A percentile compares a stretch with the other conserved stretches of the same genome.
phyloP scores from a whole-genome alignment of 495 filamentous ascomycete species.

The Pseudoneurospora amorphoporcata region DNA sequence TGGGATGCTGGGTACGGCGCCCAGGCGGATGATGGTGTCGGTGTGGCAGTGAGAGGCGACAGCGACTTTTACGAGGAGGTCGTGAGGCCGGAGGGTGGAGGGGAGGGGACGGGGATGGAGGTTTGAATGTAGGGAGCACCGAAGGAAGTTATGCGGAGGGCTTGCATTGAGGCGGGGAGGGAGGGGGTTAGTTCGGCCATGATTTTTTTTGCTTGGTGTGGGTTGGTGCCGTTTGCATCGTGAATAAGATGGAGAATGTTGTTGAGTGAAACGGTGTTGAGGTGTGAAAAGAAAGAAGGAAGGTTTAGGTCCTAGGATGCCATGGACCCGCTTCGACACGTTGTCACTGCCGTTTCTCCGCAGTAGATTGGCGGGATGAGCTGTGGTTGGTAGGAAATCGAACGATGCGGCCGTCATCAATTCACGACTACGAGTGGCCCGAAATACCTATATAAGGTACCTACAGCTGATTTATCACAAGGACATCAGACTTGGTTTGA shows the following conservation, averaged over 20 bases:
- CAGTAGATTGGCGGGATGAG: not conserved
- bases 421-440: not conserved
- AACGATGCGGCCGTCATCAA: not conserved
- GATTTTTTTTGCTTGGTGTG: not conserved
- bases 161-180: not conserved
- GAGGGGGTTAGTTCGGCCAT: not conserved
- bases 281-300: not conserved
- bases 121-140: conserved; percentile 41
- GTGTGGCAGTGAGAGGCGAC: conserved; percentile 54
- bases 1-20: conserved; percentile 27
- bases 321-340: not conserved
- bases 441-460: not conserved
- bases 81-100: conserved; percentile 27
- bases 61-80: conserved; percentile 48
- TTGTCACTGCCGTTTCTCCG: not conserved
- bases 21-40: conserved; percentile 41
- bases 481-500: not conserved
- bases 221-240: not conserved
- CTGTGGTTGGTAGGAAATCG: not conserved
- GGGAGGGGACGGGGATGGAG: conserved; percentile 35
- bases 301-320: too few species aligned
- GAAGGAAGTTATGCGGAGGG: conserved; percentile 23
- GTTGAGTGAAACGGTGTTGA: not conserved
- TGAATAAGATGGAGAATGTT: not conserved
- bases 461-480: not conserved